Evolutionary conservation across 805 yeast species (phyloP), one percentile per base, ranked within the genome.

Genomic region (Yueomyces sinensis): DNA sequence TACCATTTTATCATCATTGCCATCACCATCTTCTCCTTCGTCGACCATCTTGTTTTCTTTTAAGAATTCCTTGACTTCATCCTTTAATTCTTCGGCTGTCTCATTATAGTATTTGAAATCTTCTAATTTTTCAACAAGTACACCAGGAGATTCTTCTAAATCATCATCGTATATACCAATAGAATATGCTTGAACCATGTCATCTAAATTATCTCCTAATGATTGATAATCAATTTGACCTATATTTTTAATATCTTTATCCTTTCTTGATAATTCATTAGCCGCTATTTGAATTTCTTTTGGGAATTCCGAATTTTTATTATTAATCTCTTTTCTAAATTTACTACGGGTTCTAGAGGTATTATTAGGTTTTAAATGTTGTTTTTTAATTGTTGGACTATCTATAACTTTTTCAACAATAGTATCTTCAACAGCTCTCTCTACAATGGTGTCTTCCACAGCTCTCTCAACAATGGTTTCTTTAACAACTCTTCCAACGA

Each of bases 121-220:
- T 11, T 59, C 64, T 9, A 75, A 35, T 36, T 63, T 57, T 39
- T 70, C 70, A 16, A 76, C 66, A 1, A 76, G 66, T 13, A 70
- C 69, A 0, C 81, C 81, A 5, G 56, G 58, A 32, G 66, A 65
- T 0, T 74, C 68, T 17, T 58, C 63, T 9, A 70, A 52, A 42
- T 76, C 81, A 39, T 72, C 81, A 45, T 75, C 80, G 45, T 72
- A 74, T 42, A 68, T 50, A 1, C 82, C 82, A 17, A 63, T 43
- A n/a, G 63, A 57, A 42, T 76, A 76, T 1, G 79, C 80, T 34
- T 65, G 62, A 0, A 72, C 79, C 76, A 75, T 69, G 3, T 68
- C 63, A 32, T 73, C 78, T 42, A 68, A 37, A 43, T 72, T 68
- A 15, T 60, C 59, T 17, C 63, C 65, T 20, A 70, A 38, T 2